Base-by-base conservation (phyloP, 2,329 filamentous ascomycete species). In the Diaporthe humulicola region DNA sequence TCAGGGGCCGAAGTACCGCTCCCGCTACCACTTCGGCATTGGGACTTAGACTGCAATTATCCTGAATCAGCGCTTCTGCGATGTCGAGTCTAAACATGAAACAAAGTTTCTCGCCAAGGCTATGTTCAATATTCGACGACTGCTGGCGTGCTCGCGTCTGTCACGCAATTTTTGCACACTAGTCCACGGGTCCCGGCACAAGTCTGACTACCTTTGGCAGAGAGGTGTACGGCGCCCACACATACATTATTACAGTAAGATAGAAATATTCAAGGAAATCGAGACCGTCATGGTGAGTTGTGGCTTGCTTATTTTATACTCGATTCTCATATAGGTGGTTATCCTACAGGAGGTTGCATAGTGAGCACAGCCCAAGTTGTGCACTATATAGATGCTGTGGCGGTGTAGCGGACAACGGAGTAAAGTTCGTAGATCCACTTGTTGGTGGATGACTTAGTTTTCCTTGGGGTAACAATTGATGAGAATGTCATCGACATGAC, bases 1-100 rank as follows among this genome's bases (percentile, higher is more conserved):
- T 70, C n/a, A 42, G 75, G 38, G 52, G 9, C n/a, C 48, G 74
- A 61, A 71, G 74, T 70, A 60, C 69, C 69, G 52, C 38, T 71
- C 52, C 67, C 50, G 50, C 67, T 52, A 33, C 69, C 25, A 71
- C 69, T 45, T 38, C 69, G 42, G 52, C 48, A 40, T 40, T 40
- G 45, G 48, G 64, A 69, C 48, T 54, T 38, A 30, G 48, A 54
- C 22, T 36, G 30, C 48, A 54, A 54, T 36, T 22, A 40, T 60
- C 56, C 36, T 50, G 66, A 30, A 54, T 42, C 25, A 56, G 60
- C 60, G 28, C 45, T 38, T 50, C 19, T 30, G 71, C n/a, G 45
- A 36, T 36, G 50, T 36, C 22, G 22, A 42, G 67, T 67, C 45
- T 61, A 56, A 72, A 61, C 50, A 57, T 60, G 52, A 69, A 54